These are phyloP conservation scores for Amanita rimosa DNA, from an alignment of 768 basidiomycete species.

Conservation along the genomic window DNA sequence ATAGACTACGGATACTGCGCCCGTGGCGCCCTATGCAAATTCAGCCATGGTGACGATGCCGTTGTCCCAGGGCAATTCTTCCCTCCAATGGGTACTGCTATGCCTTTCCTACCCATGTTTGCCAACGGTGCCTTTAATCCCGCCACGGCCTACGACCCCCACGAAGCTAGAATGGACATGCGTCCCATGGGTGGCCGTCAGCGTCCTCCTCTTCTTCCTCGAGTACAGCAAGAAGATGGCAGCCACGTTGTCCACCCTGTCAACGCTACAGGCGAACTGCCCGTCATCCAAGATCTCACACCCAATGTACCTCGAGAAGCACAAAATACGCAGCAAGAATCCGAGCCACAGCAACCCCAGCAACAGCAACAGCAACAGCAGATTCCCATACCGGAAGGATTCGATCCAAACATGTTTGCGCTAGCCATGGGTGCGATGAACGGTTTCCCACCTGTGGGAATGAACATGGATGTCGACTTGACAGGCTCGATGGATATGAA, in stretches of 20 bases:
- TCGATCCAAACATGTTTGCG: slow-evolving; percentile 8
- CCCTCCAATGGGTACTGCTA: slow-evolving; percentile 32
- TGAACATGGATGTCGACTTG: slow-evolving; percentile 18
- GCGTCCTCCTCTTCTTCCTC: slow-evolving; percentile 48
- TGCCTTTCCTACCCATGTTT: slow-evolving; percentile 71
- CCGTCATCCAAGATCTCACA: slow-evolving; percentile 77
- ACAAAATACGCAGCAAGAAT: slow-evolving; percentile 16
- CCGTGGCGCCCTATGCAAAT: slow-evolving; percentile 82
- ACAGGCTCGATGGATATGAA: neutral
- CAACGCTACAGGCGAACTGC: slow-evolving; percentile 57
- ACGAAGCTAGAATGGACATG: slow-evolving; percentile 76
- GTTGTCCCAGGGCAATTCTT: slow-evolving; percentile 64
- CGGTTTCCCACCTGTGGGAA: slow-evolving; percentile 6
- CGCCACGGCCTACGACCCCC: slow-evolving; percentile 57
- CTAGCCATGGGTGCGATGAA: slow-evolving; percentile 8
- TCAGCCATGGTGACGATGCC: slow-evolving; percentile 86
- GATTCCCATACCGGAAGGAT: slow-evolving; percentile 6
- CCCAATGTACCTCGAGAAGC: slow-evolving; percentile 25
- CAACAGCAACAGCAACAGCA: slow-evolving; percentile 9
- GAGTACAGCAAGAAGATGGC: slow-evolving; percentile 43
- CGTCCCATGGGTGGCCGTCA: slow-evolving; percentile 35
- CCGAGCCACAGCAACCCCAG: slow-evolving; percentile 15
- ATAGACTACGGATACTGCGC: slow-evolving; percentile 87
- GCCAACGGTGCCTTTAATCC: slow-evolving; percentile 34
- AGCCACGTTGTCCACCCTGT: slow-evolving; percentile 25